Conservation (phyloP, 1,284 basidiomycete genomes). For the Thecaphora thlaspeos region DNA sequence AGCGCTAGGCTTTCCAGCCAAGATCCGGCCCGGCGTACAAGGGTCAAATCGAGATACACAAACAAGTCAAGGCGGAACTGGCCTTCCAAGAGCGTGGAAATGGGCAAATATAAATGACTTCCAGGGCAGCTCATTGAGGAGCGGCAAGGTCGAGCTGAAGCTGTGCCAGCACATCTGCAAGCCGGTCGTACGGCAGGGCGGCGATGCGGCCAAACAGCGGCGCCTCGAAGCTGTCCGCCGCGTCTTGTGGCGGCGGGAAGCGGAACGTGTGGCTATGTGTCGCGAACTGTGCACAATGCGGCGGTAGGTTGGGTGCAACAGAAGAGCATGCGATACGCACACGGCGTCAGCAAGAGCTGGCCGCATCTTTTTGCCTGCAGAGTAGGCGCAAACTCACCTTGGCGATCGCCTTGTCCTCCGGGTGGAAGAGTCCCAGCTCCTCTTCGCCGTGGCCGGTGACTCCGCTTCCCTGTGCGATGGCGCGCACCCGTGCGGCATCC, state of each 20-base stretch:
- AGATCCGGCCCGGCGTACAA: no score
- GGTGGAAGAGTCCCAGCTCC: constrained; percentile 51
- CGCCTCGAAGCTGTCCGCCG: constrained; percentile 48
- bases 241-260: constrained; percentile 51
- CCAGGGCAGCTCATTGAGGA: no score
- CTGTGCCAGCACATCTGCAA: constrained; percentile 22
- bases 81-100: no score
- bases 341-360: no score
- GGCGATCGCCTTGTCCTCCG: constrained; percentile 48
- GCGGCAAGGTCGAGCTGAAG: constrained; percentile 17
- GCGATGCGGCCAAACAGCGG: constrained; percentile 49
- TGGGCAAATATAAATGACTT: no score
- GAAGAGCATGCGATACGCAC: no score
- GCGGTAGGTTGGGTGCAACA: not conserved
- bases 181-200: constrained; percentile 37
- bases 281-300: constrained; percentile 12
- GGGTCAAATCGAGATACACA: no score
- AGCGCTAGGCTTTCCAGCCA: no score
- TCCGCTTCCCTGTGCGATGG: constrained; percentile 25
- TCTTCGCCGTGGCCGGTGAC: constrained; percentile 17
- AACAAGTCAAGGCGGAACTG: no score
- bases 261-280: constrained; percentile 47
- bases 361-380: no score
- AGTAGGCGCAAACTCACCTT: constrained; percentile 5
- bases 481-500: constrained; percentile 19